A percentile compares a stretch with the other conserved stretches of the same genome.
Evolutionary conservation across 768 basidiomycete genomes (phyloP).

Genomic region (Lentinula lateritia): DNA sequence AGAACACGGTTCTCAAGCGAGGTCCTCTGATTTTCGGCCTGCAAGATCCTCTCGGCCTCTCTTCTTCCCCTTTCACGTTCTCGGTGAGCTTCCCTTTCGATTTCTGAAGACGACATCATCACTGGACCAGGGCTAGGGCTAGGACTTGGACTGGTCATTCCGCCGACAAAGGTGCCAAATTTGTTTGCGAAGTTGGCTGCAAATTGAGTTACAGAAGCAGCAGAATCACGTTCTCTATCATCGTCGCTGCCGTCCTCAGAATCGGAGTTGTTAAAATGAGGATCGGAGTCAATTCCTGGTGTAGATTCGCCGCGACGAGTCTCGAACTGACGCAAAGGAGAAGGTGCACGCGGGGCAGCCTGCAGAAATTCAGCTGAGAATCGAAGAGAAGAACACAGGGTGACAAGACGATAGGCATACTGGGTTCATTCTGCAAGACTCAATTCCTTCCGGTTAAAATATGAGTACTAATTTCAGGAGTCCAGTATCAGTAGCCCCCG

Average conservation of each 20-base stretch:
- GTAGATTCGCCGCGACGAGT: neutral
- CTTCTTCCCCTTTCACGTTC: slow-evolving; percentile 72
- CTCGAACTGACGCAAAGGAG: neutral
- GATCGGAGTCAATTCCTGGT: neutral
- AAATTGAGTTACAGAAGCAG: slow-evolving; percentile 68
- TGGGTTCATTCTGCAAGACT: neutral
- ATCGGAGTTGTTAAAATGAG: slow-evolving; percentile 36
- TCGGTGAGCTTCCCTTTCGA: slow-evolving; percentile 75
- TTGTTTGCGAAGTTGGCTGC: slow-evolving; percentile 72
- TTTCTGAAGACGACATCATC: slow-evolving; percentile 29
- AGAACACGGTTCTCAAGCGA: slow-evolving; percentile 69
- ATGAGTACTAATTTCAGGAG: no score
- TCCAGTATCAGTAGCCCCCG: neutral
- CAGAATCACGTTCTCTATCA: slow-evolving; percentile 25
- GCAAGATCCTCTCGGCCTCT: slow-evolving; percentile 71
- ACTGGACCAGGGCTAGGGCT: slow-evolving; percentile 27
- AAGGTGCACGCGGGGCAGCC: neutral
- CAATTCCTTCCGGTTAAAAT: no score
- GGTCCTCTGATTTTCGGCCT: slow-evolving; percentile 62
- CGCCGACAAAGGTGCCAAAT: slow-evolving; percentile 62
- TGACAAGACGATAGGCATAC: neutral
- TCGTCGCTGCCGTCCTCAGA: slow-evolving; percentile 35
- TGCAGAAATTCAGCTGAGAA: neutral
- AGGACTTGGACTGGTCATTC: slow-evolving; percentile 36
- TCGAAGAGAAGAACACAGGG: neutral